Evolutionary conservation across 306 rosid species (phyloP), one percentile per base, ranked within the genome.

Genomic region (Ormosia emarginata): DNA sequence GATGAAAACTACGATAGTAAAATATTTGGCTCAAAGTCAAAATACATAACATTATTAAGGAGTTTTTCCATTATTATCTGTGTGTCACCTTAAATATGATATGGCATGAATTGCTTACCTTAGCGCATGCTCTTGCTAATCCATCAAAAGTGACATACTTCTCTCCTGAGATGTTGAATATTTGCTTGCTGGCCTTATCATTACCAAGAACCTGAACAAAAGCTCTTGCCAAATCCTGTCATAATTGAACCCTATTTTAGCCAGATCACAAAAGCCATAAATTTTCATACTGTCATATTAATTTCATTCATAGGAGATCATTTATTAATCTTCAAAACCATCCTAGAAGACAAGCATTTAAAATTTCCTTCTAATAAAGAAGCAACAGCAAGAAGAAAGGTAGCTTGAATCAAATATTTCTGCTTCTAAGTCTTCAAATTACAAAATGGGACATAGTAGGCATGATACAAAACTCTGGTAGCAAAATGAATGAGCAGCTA

Each of bases 81-180:
- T 67, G 39, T 33, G 24, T 66, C 73, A 50, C 56, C 33, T 24
- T n/a, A 53, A 61, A 50, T 18, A 40, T 67, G 68, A 34, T 17
- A 40, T 40, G 52, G 40, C 39, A 67, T 41, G 9, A 39, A 55
- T 37, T 40, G 46, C 32, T 72, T 87, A 92, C 99, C 96, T 93
- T 93, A 44, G 99, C 99, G 83, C 98, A 95, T 71, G 99, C 99
- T 92, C 58, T 95, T 80, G 97, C 99, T 78, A 95, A 79, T 41
- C 98, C 98, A 76, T 90, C 99, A 80, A 95, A 95, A 7, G 99
- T 92, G 63, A 95, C 98, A 74, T 95, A 90, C 81, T 94, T 92
- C 0, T 92, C 98, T 79, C 97, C 99, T 6, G 99, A 87, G 73
- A 95, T 93, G 91, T 95, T 95, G 92, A 95, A 93, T 71, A 95